A percentile compares a stretch with the other conserved stretches of the same genome.
phyloP scores from a whole-genome alignment of 768 basidiomycete species.

The Tulasnella sp. region DNA sequence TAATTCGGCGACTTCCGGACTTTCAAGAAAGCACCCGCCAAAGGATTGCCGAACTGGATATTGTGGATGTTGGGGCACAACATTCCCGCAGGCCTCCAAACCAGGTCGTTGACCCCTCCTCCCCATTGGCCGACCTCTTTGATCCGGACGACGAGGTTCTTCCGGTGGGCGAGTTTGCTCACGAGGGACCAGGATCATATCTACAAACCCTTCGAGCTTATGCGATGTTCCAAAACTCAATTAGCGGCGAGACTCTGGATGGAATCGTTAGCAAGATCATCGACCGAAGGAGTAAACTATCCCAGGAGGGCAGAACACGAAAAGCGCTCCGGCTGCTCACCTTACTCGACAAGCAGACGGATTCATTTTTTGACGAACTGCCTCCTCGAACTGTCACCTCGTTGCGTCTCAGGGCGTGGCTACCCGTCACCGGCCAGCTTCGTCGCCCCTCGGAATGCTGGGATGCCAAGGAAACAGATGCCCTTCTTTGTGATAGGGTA shows the following conservation, averaged over 20 bases:
- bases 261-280: not conserved
- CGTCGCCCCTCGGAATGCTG: not conserved
- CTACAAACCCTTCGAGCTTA: not conserved
- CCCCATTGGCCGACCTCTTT: not conserved
- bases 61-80: conserved; percentile 22
- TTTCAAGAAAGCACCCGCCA: not conserved
- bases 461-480: not conserved
- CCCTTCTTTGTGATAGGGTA: not conserved
- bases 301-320: not conserved
- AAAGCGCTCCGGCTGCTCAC: not conserved
- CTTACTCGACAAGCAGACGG: not conserved
- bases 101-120: not conserved
- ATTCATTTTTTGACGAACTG: not conserved
- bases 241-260: not conserved
- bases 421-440: not conserved
- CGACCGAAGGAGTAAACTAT: not conserved
- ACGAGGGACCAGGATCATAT: conserved; percentile 1
- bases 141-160: not conserved
- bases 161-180: not conserved
- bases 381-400: not conserved
- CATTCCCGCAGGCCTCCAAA: not conserved
- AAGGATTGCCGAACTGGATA: not conserved
- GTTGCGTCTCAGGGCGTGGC: not conserved
- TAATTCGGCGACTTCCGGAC: conserved; percentile 3
- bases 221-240: not conserved